These are phyloP conservation scores for Kodamaea kaohsiungensis DNA, from an alignment of 805 yeast species.

Conservation along the genomic window DNA sequence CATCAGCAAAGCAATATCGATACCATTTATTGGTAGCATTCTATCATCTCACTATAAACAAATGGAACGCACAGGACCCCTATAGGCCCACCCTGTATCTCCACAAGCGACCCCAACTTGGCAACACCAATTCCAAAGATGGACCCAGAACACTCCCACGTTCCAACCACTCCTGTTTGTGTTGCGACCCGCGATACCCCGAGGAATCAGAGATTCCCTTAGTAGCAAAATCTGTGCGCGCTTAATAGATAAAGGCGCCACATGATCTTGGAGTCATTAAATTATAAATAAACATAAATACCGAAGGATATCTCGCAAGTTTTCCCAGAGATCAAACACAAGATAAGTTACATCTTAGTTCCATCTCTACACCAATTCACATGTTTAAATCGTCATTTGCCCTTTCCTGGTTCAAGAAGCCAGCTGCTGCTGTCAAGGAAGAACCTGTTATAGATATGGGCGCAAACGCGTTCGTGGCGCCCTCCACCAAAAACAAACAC, in stretches of 20 bases:
- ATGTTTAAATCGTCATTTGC: conserved; percentile 17
- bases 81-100: too few species aligned
- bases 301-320: neutral
- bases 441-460: conserved; percentile 15
- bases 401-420: conserved; percentile 17
- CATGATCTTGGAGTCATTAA: conserved; percentile 6
- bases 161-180: neutral
- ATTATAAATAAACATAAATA: conserved; percentile 2
- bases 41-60: too few species aligned
- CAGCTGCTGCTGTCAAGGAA: conserved; percentile 5
- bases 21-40: too few species aligned
- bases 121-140: neutral
- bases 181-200: neutral
- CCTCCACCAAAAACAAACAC: conserved; percentile 25
- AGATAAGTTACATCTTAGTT: neutral
- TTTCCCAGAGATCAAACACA: neutral
- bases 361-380: neutral
- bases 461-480: conserved; percentile 31
- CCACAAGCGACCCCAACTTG: neutral
- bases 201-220: neutral
- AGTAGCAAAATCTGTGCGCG: neutral
- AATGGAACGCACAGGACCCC: too few species aligned
- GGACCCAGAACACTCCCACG: conserved; percentile 2
- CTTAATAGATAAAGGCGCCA: conserved; percentile 6
- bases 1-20: too few species aligned